These are phyloP conservation scores for Rhododendron simsii DNA, from an alignment of 148 eudicot genomes.

Conservation along the genomic window DNA sequence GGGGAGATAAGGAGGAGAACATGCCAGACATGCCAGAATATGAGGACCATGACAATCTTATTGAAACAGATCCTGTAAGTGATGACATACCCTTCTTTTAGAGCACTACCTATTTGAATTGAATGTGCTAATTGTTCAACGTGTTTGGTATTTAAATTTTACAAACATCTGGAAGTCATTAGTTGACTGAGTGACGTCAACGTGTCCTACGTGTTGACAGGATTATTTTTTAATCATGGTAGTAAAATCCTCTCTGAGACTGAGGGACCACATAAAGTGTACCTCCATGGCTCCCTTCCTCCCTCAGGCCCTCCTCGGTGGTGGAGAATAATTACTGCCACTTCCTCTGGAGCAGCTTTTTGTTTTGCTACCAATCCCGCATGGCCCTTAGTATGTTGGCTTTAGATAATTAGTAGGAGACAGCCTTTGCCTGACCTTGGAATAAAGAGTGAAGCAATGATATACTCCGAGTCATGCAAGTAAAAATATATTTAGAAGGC, in stretches of 20 bases:
- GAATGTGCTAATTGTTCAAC: not conserved
- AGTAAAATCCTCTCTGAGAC: too few species aligned
- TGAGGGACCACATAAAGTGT: too few species aligned
- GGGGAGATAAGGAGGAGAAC: slow-evolving; percentile 81
- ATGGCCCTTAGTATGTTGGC: not conserved
- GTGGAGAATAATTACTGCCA: not conserved
- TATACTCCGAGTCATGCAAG: too few species aligned
- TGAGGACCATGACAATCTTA: slow-evolving; percentile 73
- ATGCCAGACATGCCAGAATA: slow-evolving; percentile 88
- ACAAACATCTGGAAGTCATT: not conserved
- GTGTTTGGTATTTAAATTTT: not conserved
- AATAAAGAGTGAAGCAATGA: not conserved
- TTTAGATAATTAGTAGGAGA: not conserved
- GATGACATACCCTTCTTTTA: not conserved
- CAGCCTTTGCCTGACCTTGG: not conserved
- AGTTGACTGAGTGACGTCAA: not conserved
- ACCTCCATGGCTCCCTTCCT: too few species aligned
- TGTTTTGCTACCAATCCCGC: not conserved
- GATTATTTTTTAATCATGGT: too few species aligned
- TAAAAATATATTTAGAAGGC: not conserved
- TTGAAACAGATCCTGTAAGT: slow-evolving; percentile 85
- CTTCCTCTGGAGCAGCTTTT: not conserved
- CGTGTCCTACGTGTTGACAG: too few species aligned
- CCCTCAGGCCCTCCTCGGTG: too few species aligned
- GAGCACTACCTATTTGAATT: not conserved